Base-by-base conservation (phyloP, 768 basidiomycete species). In the Phylloporus rhodoxanthus region DNA sequence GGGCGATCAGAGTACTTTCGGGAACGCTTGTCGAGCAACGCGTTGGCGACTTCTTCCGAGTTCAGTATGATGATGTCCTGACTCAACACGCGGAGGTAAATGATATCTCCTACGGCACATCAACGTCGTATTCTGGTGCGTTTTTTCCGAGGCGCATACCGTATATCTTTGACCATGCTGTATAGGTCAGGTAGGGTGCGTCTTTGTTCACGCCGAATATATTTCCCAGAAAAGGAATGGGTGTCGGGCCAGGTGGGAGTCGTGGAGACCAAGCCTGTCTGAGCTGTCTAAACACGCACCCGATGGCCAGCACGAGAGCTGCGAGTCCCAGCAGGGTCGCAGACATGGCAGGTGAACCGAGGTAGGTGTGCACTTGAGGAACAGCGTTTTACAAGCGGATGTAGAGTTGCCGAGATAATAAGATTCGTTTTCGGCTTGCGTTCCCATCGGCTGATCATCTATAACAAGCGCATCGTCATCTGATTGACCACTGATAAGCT, bases 21-120 rank as follows among this genome's bases (percentile, higher is more conserved):
- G 40, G 78, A 74, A 26, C 76, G 72, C 57, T 71, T 76, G 32
- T 81, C 80, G 28, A 82, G 62, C 28, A 82, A 62, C 38, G 78
- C 77, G 19, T 67, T 66, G 26, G 72, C 72, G 13, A 68, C 71
- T 52, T 75, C 65, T 50, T 73, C 59, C 57, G 70, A 72, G 63
- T 75, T 80, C 42, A 83, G 58, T 41, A 81, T 65, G 45, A 82
- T 57, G 59, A 81, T 69, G 2, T 75, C 67, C 50, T 75, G 71
- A 29, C 71, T 68, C 45, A 81, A 62, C 21, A 78, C 56, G 19
- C 36, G 41, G 0, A 15, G 23, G n/a, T 50, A 32, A 9, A 57
- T 36, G 15, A 59, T 46, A 11, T 48, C 54, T 3, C 54, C 50
- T 54, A 20, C 17, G 5, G 17, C 21, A n/a, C 14, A 3, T 43